These are phyloP conservation scores for Vigna mungo DNA, from an alignment of 306 rosid species.

Conservation along the genomic window DNA sequence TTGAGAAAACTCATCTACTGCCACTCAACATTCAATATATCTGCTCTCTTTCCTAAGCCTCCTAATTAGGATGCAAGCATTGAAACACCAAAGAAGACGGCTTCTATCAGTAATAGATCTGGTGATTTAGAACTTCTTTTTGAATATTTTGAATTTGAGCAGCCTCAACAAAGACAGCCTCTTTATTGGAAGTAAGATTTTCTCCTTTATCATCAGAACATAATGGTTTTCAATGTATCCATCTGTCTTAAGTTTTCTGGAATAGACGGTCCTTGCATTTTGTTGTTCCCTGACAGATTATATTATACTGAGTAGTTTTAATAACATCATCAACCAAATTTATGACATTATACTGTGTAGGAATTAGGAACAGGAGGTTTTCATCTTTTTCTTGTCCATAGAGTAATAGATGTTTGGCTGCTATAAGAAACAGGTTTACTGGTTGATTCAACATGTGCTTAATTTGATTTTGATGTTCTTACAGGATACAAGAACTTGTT, in stretches of 20 bases:
- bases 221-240: not conserved
- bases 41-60: constrained; percentile 57
- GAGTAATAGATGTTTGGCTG: not conserved
- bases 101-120: constrained; percentile 24
- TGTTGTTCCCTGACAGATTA: constrained; percentile 1
- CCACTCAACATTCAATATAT: constrained; percentile 51
- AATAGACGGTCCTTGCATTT: not conserved
- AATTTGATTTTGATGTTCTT: constrained; percentile 42
- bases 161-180: constrained; percentile 79
- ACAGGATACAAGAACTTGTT: constrained; percentile 77
- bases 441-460: not conserved
- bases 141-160: constrained; percentile 87
- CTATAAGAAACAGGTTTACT: constrained; percentile 4
- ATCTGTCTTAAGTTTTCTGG: not conserved
- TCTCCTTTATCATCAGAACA: constrained; percentile 33
- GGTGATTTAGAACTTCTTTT: constrained; percentile 70
- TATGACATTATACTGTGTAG: not conserved
- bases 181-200: constrained; percentile 71
- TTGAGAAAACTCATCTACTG: constrained; percentile 49
- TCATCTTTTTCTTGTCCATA: not conserved
- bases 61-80: constrained; percentile 40
- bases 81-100: constrained; percentile 31
- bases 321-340: not conserved
- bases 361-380: constrained; percentile 6
- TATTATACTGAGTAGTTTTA: constrained; percentile 21